These are phyloP conservation scores for Pinus tabuliformis DNA, from an alignment of 75 land plant species.

Conservation along the genomic window DNA sequence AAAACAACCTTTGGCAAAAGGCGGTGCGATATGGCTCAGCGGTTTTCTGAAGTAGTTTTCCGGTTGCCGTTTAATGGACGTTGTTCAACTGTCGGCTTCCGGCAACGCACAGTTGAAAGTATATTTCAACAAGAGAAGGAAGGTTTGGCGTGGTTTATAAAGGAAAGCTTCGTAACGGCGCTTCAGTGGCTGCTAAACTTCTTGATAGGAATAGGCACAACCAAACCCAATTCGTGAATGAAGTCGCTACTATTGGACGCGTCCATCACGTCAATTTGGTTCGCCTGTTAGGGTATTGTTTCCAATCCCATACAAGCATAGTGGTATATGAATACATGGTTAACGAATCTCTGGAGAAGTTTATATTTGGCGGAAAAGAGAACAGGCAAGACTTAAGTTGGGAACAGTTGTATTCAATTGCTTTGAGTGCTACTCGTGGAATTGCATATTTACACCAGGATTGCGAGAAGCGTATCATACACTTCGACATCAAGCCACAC, in stretches of 20 bases:
- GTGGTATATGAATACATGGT: conserved; percentile 41
- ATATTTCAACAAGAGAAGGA: too few species aligned
- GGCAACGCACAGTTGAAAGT: too few species aligned
- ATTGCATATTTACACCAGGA: conserved; percentile 37
- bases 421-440: conserved; percentile 28
- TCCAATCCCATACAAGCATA: conserved; percentile 8
- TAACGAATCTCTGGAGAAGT: conserved; percentile 35
- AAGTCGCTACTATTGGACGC: conserved; percentile 25
- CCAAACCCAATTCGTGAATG: conserved; percentile 22
- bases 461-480: conserved; percentile 24
- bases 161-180: conserved; percentile 14
- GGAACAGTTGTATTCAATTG: conserved; percentile 18
- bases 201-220: conserved; percentile 13
- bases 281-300: conserved; percentile 25
- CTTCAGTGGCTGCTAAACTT: conserved; percentile 22
- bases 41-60: too few species aligned
- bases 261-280: conserved; percentile 41
- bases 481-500: conserved; percentile 37
- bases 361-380: conserved; percentile 6
- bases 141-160: conserved; percentile 24
- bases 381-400: background rate
- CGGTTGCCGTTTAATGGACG: too few species aligned
- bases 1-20: too few species aligned
- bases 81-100: too few species aligned
- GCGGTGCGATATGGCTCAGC: too few species aligned